Base-by-base conservation (phyloP, 2,329 filamentous ascomycete species). In the Fusarium buxicola region DNA sequence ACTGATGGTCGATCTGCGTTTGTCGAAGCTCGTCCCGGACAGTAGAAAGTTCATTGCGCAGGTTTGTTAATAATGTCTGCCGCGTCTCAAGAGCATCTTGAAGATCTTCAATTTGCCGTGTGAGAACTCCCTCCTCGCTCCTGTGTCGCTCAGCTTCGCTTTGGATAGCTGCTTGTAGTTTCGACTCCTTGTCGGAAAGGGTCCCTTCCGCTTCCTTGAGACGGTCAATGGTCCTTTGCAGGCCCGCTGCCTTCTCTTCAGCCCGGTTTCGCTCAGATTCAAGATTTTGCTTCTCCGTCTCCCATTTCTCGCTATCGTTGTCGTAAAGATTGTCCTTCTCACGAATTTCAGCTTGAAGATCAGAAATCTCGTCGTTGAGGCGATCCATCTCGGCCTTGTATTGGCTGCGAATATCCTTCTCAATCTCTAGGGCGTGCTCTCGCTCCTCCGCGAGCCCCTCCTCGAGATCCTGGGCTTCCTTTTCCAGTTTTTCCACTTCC, bases 221-320 rank as follows among this genome's bases (percentile, higher is more conserved):
- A 65, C 84, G 86, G 61, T 91, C 87, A 56, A 94, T 88, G 1
- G 89, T 90, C 50, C 86, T 84, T 74, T 92, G 89, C 30, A 92
- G 83, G 8, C 88, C 86, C 10, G 80, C 77, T 4, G 87, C 88
- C 67, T 87, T 87, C 68, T 92, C 87, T 70, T 92, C 88, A 1
- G 88, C 87, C 53, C 84, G 84, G 44, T 87, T 82, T 50, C 86
- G 86, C 67, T 92, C 87, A 2, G 87, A 81, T 68, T 91, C 85
- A 1, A 93, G 77, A 35, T 83, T 84, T 30, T 86, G 84, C 69
- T 83, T 69, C 34, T 89, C 86, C 8, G 83, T 85, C 49, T 90
- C 87, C 89, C 90, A 92, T 68, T 88, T 87, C 62, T 92, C 89
- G 73, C 84, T 86, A 69, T 92, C 88, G 55, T 89, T 86, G 56